Evolutionary conservation across 352 stramenopile genomes (phyloP).

Genomic region (Pythium sp.): DNA sequence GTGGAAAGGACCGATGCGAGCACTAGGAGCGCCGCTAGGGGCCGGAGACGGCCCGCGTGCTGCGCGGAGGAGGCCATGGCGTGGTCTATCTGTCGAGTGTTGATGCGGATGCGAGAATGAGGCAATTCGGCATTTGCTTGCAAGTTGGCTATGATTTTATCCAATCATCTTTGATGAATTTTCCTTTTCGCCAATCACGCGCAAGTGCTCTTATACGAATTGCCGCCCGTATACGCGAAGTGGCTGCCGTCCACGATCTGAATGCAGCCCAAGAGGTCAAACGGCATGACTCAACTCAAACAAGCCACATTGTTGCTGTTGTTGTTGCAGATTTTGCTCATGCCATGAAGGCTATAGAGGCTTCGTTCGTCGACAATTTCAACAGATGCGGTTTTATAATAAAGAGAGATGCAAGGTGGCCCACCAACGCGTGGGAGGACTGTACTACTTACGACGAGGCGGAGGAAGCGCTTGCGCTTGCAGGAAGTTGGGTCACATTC

Average conservation of each 20-base stretch:
- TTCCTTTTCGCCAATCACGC: neutral
- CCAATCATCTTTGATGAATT: neutral
- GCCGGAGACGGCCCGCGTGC: neutral
- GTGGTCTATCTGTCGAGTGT: neutral
- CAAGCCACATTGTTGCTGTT: too few species aligned
- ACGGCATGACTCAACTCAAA: too few species aligned
- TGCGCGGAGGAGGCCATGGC: neutral
- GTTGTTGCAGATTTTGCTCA: too few species aligned
- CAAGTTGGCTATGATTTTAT: neutral
- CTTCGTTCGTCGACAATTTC: neutral
- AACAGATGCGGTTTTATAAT: constrained; percentile 11
- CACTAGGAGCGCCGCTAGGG: constrained; percentile 10
- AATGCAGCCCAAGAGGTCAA: neutral
- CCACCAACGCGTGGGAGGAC: neutral
- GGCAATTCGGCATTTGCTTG: too few species aligned
- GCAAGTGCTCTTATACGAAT: neutral
- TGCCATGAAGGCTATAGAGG: too few species aligned
- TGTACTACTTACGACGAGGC: neutral
- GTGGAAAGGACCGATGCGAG: neutral
- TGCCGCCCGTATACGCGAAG: neutral
- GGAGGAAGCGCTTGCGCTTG: neutral
- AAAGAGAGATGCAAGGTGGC: constrained; percentile 11
- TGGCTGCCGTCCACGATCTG: neutral
- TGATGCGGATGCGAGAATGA: neutral
- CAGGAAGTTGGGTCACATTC: neutral